phyloP scores from a whole-genome alignment of 345 rosid species.

The Gossypium turneri region DNA sequence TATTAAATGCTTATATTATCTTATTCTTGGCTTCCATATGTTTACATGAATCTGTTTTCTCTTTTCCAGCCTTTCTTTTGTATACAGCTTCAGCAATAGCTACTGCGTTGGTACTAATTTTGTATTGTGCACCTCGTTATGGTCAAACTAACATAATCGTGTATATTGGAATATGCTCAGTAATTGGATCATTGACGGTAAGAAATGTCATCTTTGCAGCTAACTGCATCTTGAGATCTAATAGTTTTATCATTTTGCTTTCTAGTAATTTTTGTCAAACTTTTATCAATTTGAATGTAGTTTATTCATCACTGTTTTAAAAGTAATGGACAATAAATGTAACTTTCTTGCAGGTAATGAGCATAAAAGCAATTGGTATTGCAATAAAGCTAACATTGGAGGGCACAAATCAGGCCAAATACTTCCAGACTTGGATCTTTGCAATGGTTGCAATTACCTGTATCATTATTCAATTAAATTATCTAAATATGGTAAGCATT shows the following conservation, averaged over 20 bases:
- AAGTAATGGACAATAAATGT: not conserved
- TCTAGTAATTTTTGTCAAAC: not conserved
- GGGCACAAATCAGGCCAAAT: constrained; percentile 57
- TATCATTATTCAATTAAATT: constrained; percentile 64
- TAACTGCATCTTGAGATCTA: not conserved
- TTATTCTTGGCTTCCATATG: constrained; percentile 9
- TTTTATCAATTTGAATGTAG: not conserved
- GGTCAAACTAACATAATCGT: constrained; percentile 74
- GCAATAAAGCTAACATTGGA: constrained; percentile 69
- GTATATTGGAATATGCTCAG: constrained; percentile 72
- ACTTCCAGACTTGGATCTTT: constrained; percentile 69
- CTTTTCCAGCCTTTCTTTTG: constrained; percentile 62
- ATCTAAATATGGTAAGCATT: constrained; percentile 67
- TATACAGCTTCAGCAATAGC: constrained; percentile 58
- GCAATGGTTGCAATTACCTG: constrained; percentile 69
- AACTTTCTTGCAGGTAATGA: constrained; percentile 57
- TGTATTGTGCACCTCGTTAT: constrained; percentile 64
- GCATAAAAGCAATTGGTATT: constrained; percentile 78
- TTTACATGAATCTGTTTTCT: not conserved
- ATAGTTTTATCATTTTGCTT: constrained; percentile 1
- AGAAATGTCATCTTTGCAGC: constrained; percentile 14
- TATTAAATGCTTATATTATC: constrained; percentile 2
- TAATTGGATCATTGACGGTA: constrained; percentile 70
- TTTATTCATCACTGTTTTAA: not conserved
- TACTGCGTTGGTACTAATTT: constrained; percentile 51